Conservation (phyloP, 352 stramenopile species). For the Pythium aquatile region DNA sequence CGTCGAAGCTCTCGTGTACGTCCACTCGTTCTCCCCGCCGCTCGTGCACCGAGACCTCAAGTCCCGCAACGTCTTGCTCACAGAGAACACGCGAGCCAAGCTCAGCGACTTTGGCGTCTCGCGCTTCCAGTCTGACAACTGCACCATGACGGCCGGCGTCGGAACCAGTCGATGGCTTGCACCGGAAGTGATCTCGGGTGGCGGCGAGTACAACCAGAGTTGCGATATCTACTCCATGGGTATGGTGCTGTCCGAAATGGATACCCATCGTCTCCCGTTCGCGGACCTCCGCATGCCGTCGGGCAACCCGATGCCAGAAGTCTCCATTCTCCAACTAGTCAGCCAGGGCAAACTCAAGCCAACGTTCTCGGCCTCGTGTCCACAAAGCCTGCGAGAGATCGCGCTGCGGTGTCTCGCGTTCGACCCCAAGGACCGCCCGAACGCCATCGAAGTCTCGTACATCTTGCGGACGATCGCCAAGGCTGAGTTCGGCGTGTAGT, state of each 20-base stretch:
- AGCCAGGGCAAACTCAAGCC: conserved; percentile 11
- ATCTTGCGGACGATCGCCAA: conserved; percentile 18
- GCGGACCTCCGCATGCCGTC: conserved; percentile 10
- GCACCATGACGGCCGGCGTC: conserved; percentile 32
- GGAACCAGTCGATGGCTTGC: conserved; percentile 32
- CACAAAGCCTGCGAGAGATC: conserved; percentile 9
- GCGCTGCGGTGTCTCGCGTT: conserved; percentile 24
- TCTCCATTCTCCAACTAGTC: conserved; percentile 20
- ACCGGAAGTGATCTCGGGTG: conserved; percentile 25
- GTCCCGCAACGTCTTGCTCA: conserved; percentile 44
- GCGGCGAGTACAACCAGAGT: conserved; percentile 27
- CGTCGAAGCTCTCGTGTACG: conserved; percentile 39
- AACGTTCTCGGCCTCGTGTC: conserved; percentile 1
- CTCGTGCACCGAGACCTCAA: conserved; percentile 46
- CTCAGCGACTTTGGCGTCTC: conserved; percentile 33
- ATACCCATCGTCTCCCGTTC: conserved; percentile 16
- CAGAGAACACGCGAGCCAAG: conserved; percentile 18
- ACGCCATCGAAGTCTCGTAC: conserved; percentile 22
- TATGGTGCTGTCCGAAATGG: conserved; percentile 33
- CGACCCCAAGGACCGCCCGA: conserved; percentile 22
- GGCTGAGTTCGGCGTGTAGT: conserved; percentile 8
- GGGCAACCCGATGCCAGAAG: conserved; percentile 19
- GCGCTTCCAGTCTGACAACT: conserved; percentile 17
- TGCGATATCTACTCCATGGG: conserved; percentile 37
- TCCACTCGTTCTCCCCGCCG: conserved; percentile 39